phyloP scores from a whole-genome alignment of 306 rosid species.

The Boehmeria nivea region DNA sequence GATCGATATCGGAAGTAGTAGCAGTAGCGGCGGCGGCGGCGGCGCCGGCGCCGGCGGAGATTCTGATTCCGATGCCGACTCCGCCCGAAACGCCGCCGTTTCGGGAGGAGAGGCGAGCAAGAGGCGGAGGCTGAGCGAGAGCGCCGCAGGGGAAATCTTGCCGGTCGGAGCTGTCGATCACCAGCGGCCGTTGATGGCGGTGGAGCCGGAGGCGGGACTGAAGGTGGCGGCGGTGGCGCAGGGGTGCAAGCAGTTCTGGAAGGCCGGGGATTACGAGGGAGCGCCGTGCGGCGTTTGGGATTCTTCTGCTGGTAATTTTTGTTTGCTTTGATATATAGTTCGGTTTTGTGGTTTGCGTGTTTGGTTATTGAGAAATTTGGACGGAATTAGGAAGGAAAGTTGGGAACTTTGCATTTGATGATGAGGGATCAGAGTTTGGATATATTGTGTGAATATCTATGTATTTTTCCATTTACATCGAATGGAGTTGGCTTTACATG shows the following conservation, averaged over 20 bases:
- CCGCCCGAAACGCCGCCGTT: constrained; percentile 6
- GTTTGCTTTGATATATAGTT: too few species aligned
- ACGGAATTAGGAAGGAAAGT: not conserved
- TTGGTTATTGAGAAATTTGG: not conserved
- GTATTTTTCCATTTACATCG: too few species aligned
- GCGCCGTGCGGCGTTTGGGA: constrained; percentile 31
- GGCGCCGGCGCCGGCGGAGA: not conserved
- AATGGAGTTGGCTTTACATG: too few species aligned
- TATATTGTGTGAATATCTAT: too few species aligned
- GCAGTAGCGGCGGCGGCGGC: constrained; percentile 22
- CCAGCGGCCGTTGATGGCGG: constrained; percentile 21
- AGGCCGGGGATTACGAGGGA: constrained; percentile 90
- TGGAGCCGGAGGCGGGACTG: constrained; percentile 12
- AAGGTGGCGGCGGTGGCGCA: not conserved
- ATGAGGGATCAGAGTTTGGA: too few species aligned
- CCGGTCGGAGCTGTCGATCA: constrained; percentile 52
- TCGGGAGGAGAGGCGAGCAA: constrained; percentile 27
- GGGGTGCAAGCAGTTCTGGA: constrained; percentile 77
- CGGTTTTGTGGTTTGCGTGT: not conserved
- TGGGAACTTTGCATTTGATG: too few species aligned
- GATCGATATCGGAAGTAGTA: constrained; percentile 49
- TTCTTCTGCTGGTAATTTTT: constrained; percentile 42
- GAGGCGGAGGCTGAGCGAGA: constrained; percentile 34
- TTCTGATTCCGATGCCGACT: constrained; percentile 9
- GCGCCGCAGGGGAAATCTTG: constrained; percentile 25